Base-by-base conservation (phyloP, 2,329 filamentous ascomycete species). In the Claviceps paspali region DNA sequence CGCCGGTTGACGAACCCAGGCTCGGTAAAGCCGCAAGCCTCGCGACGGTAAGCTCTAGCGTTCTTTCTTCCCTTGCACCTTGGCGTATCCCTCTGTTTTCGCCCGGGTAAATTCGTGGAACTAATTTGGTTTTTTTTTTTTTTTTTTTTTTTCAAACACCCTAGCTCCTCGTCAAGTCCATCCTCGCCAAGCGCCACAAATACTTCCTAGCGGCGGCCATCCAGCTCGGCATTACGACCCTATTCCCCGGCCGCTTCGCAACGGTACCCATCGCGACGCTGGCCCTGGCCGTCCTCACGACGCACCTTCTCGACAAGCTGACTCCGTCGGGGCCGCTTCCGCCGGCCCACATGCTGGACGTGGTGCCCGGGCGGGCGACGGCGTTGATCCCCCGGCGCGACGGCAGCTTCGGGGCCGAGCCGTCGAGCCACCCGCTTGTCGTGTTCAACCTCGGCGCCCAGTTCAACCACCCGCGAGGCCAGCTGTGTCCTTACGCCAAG, bases 391-490 rank as follows among this genome's bases (percentile, higher is more conserved):
- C 61, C 9, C 36, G 39, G 7, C 22, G 38, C 4, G 33, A 45
- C 22, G 50, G 55, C 30, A 27, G 40, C 5, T 54, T 54, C 38
- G 50, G 48, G 38, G 43, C 47, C 3, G 33, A 41, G 2, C 52
- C 60, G 2, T 49, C 51, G 10, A 38, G 47, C 2, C 43, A 49
- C 2, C 40, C 51, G 14, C 26, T 65, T 17, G 58, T 64, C 26
- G 59, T 64, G 38, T 64, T 67, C 50, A 57, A 32, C 45, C 53
- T 67, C 11, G 63, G 63, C 33, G 49, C 58, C 10, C 62, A 64
- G 40, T 53, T 53, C 47, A 65, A 65, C 52, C 63, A 66, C 35
- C 68, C 70, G 0, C 55, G 72, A 1, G 68, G 70, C 3, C 30
- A 62, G 7, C 48, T 72, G 15, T 53, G 58, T 2, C 68, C 70